Evolutionary conservation across 306 rosid genomes (phyloP).

Genomic region (Mimosa pudica): DNA sequence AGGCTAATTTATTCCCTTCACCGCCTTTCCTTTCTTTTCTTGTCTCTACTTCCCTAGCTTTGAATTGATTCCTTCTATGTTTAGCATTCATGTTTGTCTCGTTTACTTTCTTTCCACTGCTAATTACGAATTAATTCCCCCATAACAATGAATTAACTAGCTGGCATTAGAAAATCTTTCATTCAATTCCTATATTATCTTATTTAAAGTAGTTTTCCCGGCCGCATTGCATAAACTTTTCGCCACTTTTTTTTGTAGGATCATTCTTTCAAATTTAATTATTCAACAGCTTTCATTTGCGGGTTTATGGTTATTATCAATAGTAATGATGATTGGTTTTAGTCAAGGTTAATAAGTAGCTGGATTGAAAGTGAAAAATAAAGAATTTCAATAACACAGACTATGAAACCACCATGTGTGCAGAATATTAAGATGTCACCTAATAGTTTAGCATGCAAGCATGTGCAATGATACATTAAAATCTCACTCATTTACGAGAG

Average conservation of each 20-base stretch:
- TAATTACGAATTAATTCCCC: neutral
- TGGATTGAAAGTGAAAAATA: neutral
- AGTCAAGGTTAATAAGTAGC: no score
- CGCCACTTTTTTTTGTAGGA: neutral
- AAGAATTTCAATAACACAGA: neutral
- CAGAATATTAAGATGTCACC: slow-evolving; percentile 37
- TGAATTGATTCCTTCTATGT: neutral
- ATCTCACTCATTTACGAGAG: slow-evolving; percentile 18
- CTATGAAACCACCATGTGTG: slow-evolving; percentile 7
- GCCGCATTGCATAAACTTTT: neutral
- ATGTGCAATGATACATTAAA: slow-evolving; percentile 27
- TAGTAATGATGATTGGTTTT: neutral
- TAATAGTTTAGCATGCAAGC: slow-evolving; percentile 38
- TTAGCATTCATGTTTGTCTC: neutral
- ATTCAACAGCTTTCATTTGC: neutral
- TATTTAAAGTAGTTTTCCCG: neutral
- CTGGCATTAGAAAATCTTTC: neutral
- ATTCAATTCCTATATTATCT: neutral
- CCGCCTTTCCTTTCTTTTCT: slow-evolving; percentile 2
- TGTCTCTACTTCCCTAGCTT: neutral
- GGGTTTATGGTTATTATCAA: neutral
- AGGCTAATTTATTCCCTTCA: neutral
- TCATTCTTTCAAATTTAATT: neutral
- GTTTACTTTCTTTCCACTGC: neutral
- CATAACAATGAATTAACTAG: neutral